Evolutionary conservation across 2,329 filamentous ascomycete species (phyloP).

Genomic region (Pseudogymnoascus sp.): DNA sequence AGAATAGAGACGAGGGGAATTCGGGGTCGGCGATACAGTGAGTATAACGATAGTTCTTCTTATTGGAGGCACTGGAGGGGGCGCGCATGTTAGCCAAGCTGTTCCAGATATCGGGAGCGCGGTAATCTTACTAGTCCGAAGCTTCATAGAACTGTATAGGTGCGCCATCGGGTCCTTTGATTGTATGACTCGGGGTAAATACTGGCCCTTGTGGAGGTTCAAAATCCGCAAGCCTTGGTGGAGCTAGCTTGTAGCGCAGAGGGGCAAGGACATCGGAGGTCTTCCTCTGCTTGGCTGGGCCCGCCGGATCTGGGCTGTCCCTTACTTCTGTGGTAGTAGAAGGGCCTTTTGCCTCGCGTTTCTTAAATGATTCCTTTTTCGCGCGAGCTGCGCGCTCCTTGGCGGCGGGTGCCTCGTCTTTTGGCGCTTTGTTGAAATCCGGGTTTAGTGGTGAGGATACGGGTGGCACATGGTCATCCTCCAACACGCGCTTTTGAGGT

Average conservation of each 20-base stretch:
- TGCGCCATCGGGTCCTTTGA: conserved; percentile 40
- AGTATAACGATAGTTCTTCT: conserved; percentile 75
- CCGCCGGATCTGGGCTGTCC: conserved; percentile 47
- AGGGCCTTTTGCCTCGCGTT: conserved; percentile 52
- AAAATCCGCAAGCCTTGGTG: conserved; percentile 53
- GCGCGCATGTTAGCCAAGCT: neutral
- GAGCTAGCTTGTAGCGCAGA: conserved; percentile 54
- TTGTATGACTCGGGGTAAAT: conserved; percentile 47
- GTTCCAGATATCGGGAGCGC: neutral
- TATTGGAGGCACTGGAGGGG: conserved; percentile 46
- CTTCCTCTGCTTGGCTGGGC: conserved; percentile 29
- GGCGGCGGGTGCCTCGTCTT: conserved; percentile 35
- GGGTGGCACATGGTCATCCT: conserved; percentile 61
- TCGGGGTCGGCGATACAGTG: conserved; percentile 83
- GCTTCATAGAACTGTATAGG: conserved; percentile 53
- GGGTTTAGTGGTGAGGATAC: conserved; percentile 69
- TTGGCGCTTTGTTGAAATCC: conserved; percentile 42
- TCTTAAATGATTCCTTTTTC: conserved; percentile 61
- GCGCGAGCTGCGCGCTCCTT: conserved; percentile 33
- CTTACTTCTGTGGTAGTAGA: conserved; percentile 33
- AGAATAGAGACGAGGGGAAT: conserved; percentile 81
- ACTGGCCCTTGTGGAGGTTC: conserved; percentile 49
- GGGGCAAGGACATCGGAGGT: conserved; percentile 37
- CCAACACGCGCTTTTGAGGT: conserved; percentile 57
- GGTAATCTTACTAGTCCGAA: conserved; percentile 49